Conservation (phyloP, 345 rosid genomes). For the Hibiscus mutabilis region DNA sequence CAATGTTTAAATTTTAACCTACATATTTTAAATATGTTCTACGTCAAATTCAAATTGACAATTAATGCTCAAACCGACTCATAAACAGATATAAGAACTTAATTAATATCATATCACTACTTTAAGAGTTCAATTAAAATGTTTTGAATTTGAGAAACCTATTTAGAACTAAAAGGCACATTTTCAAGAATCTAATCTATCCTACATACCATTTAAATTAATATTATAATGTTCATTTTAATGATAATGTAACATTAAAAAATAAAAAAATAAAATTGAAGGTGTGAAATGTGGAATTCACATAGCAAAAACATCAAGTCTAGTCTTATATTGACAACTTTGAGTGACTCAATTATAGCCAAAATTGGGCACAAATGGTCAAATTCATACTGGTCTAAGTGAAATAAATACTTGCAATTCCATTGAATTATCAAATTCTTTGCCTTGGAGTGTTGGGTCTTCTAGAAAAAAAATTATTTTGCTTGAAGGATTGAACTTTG, state of each 20-base stretch:
- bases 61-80: too few species aligned
- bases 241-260: neutral
- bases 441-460: neutral
- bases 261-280: neutral
- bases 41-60: too few species aligned
- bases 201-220: neutral
- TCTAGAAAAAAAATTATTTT: neutral
- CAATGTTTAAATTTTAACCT: too few species aligned
- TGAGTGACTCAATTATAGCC: neutral
- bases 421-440: neutral
- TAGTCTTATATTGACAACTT: neutral
- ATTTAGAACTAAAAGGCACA: too few species aligned
- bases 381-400: neutral
- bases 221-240: neutral
- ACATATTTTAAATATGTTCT: too few species aligned
- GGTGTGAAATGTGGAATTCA: neutral
- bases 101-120: too few species aligned
- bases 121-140: too few species aligned
- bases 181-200: too few species aligned
- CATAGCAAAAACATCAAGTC: neutral
- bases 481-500: neutral
- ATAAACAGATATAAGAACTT: too few species aligned
- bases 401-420: neutral
- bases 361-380: neutral
- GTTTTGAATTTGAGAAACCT: too few species aligned